Evolutionary conservation across 2,329 filamentous ascomycete genomes (phyloP), one percentile per base, ranked within the genome.

Genomic region (Penicillium sp.): DNA sequence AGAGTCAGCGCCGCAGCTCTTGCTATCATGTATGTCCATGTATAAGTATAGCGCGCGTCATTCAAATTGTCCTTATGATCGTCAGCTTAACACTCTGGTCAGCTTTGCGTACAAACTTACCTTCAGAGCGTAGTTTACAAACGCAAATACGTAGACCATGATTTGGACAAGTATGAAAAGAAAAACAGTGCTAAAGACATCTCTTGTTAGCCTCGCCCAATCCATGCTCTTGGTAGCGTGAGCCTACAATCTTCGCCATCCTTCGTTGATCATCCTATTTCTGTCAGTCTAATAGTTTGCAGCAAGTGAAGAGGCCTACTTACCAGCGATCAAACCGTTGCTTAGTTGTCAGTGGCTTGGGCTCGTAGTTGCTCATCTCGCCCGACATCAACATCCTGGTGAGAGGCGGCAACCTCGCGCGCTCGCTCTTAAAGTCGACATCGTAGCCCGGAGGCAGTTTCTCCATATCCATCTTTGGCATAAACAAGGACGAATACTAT

Each of bases 371-470:
- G 55, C 85, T 90, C 83, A 92, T 88, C 76, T 91, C 88, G 50
- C 89, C 89, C 56, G 89, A 91, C 70, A 92, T 82, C 69, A 94
- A 77, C 87, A 93, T 90, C 62, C 89, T 84, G 59, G 88, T 90
- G 55, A 94, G 80, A 16, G 89, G 89, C 60, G 90, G 89, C 85
- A 88, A 91, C 87, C 89, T 83, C 70, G 88, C 84, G 68, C 90
- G 80, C 76, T 93, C 89, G 60, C 62, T 57, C 38, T 59, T 48
- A 53, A 20, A 50, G 18, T 49, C 20, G 42, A 57, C 59, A 54
- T 40, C 47, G 43, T 59, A 58, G 42, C 60, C 59, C 47, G 60
- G 55, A 24, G 62, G 55, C 21, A 60, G 53, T 40, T 65, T 65
- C 52, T 68, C 64, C 51, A 64, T 56, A 54, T 60, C 58, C 56